Evolutionary conservation across 441 rosid genomes (phyloP).

Genomic region (Eutrema salsugineum): DNA sequence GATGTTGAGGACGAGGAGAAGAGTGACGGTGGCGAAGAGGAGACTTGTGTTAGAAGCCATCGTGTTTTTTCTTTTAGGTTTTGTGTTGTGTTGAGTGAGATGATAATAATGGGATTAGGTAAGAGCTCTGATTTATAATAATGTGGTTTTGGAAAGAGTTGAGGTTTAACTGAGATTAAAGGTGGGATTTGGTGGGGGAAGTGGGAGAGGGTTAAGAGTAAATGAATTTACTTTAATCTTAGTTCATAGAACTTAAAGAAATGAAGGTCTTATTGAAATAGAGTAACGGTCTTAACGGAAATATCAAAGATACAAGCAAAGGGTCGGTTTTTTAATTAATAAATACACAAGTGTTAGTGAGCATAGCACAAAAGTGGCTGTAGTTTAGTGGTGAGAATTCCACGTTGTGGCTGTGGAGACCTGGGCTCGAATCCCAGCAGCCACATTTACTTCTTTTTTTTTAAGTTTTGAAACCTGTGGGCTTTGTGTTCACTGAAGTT

Average conservation of each 20-base stretch:
- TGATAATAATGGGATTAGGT: background rate
- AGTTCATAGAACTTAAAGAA: background rate
- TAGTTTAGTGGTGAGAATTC: conserved; percentile 70
- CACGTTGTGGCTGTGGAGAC: conserved; percentile 74
- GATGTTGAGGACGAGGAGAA: background rate
- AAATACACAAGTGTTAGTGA: too few species aligned
- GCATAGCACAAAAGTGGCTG: conserved; percentile 24
- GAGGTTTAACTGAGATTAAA: background rate
- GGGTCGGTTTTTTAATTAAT: background rate
- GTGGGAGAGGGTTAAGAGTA: background rate
- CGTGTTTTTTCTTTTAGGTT: too few species aligned
- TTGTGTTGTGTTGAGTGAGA: background rate
- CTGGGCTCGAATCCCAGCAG: conserved; percentile 74
- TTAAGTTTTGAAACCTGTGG: background rate
- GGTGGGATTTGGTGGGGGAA: background rate
- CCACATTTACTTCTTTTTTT: conserved; percentile 29
- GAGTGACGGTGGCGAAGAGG: background rate
- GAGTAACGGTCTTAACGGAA: background rate
- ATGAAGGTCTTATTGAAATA: background rate
- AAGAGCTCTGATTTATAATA: background rate
- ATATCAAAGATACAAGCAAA: background rate
- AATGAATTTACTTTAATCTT: background rate
- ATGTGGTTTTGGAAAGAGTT: background rate
- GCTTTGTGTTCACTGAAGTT: too few species aligned
- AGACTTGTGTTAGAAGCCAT: conserved; percentile 18